A percentile compares a stretch with the other conserved stretches of the same genome.
Evolutionary conservation across 768 basidiomycete species (phyloP).

Genomic region (Agaricus bisporus): DNA sequence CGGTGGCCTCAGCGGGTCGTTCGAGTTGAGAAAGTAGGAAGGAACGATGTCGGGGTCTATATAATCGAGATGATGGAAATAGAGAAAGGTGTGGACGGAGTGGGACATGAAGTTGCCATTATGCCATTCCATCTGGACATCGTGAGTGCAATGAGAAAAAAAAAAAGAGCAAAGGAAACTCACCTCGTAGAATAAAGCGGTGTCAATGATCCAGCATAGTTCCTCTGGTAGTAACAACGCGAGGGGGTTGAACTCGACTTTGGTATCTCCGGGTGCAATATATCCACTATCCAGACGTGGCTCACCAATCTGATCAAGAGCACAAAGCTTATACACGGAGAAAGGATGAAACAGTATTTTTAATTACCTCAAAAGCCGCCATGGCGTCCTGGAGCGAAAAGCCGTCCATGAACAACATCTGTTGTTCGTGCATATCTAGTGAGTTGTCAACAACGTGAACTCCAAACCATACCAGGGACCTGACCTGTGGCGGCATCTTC

Average conservation of each 20-base stretch:
- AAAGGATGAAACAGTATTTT: not conserved
- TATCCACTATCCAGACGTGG: slow-evolving; percentile 85
- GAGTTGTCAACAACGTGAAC: slow-evolving; percentile 8
- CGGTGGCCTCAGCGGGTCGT: slow-evolving; percentile 44
- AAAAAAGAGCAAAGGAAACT: slow-evolving; percentile 13
- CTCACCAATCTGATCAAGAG: slow-evolving; percentile 68
- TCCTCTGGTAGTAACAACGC: slow-evolving; percentile 67
- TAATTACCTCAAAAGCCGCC: slow-evolving; percentile 78
- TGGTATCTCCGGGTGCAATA: slow-evolving; percentile 32
- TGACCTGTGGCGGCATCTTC: slow-evolving; percentile 56
- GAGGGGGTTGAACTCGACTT: slow-evolving; percentile 57
- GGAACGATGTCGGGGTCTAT: slow-evolving; percentile 51
- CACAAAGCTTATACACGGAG: slow-evolving; percentile 2
- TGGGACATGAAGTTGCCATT: slow-evolving; percentile 80
- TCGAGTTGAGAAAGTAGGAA: slow-evolving; percentile 13
- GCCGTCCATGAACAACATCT: slow-evolving; percentile 59
- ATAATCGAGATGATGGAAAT: slow-evolving; percentile 58
- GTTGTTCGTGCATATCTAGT: slow-evolving; percentile 56
- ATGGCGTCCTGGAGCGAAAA: slow-evolving; percentile 86
- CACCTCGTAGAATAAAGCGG: slow-evolving; percentile 75
- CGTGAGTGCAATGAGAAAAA: slow-evolving; percentile 9
- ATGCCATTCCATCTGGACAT: slow-evolving; percentile 80
- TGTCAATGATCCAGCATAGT: slow-evolving; percentile 85
- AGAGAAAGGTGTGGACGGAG: slow-evolving; percentile 75
- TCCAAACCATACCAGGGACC: slow-evolving; percentile 11